A percentile compares a stretch with the other conserved stretches of the same genome.
These are phyloP conservation scores for Begonia peltatifolia DNA, from an alignment of 306 rosid genomes.

Conservation along the genomic window DNA sequence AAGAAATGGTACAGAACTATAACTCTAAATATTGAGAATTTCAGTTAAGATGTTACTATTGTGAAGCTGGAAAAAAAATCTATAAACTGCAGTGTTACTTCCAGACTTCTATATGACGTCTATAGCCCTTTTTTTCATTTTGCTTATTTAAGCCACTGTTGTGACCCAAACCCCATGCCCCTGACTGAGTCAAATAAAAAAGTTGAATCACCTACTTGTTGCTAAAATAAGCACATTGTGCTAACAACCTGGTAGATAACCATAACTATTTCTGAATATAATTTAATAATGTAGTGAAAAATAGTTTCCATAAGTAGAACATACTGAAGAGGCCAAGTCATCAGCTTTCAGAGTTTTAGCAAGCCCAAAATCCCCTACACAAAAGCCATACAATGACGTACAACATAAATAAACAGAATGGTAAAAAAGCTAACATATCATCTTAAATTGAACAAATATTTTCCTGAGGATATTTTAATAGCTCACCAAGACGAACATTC, in stretches of 20 bases:
- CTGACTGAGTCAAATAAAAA: not conserved
- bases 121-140: too few species aligned
- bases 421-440: conserved; percentile 1
- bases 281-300: not conserved
- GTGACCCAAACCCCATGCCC: too few species aligned
- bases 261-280: not conserved
- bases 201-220: not conserved
- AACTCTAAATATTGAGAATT: too few species aligned
- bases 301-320: conserved; percentile 14
- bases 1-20: too few species aligned
- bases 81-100: too few species aligned
- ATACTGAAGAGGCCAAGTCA: conserved; percentile 96
- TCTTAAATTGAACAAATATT: not conserved
- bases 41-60: too few species aligned
- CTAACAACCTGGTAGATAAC: not conserved
- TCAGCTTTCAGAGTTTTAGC: conserved; percentile 96
- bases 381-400: conserved; percentile 15
- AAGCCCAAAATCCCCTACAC: conserved; percentile 87
- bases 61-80: too few species aligned
- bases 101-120: too few species aligned
- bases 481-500: conserved; percentile 92
- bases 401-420: conserved; percentile 11
- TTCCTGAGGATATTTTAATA: not conserved
- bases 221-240: not conserved
- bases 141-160: too few species aligned